Percentiles rank a stretch among this genome's conserved stretches.
These are phyloP conservation scores for Colletotrichum incanum DNA, from an alignment of 2,329 filamentous ascomycete species.

Conservation along the genomic window DNA sequence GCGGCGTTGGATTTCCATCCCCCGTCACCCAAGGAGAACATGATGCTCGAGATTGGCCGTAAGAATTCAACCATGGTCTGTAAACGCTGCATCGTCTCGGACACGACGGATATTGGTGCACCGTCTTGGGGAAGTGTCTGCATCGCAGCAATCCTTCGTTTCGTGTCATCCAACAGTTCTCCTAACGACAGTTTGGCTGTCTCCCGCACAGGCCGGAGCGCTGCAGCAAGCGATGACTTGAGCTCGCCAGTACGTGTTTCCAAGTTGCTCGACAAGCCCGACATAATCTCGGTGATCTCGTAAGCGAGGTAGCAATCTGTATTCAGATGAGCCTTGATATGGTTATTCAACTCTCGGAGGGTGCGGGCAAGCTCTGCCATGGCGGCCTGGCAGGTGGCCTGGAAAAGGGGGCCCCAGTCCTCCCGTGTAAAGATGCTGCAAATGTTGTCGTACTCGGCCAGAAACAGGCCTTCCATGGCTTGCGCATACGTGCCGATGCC, in stretches of 20 bases:
- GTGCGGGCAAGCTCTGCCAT: conserved; percentile 89
- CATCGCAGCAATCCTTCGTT: conserved; percentile 76
- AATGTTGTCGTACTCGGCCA: conserved; percentile 92
- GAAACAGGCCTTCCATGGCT: conserved; percentile 88
- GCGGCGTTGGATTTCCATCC: conserved; percentile 80
- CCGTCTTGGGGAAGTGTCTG: conserved; percentile 83
- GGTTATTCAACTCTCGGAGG: conserved; percentile 87
- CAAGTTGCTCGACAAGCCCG: conserved; percentile 82
- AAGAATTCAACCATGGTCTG: conserved; percentile 91
- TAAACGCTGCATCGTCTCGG: conserved; percentile 88
- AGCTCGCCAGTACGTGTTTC: conserved; percentile 89
- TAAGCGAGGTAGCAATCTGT: conserved; percentile 97
- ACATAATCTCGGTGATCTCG: conserved; percentile 93
- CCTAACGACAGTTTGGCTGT: conserved; percentile 90
- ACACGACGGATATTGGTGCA: conserved; percentile 82
- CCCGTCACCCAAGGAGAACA: conserved; percentile 93
- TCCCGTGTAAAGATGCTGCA: conserved; percentile 88
- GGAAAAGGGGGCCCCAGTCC: conserved; percentile 86
- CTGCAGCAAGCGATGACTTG: conserved; percentile 86
- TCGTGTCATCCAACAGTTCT: conserved; percentile 88
- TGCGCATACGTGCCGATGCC: conserved; percentile 92
- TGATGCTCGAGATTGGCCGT: conserved; percentile 87
- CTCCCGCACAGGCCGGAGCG: conserved; percentile 90
- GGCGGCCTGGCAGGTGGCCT: conserved; percentile 82
- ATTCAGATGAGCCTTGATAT: conserved; percentile 87